These are phyloP conservation scores for Alternaria sp. DNA, from an alignment of 2,329 filamentous ascomycete species.

Conservation along the genomic window DNA sequence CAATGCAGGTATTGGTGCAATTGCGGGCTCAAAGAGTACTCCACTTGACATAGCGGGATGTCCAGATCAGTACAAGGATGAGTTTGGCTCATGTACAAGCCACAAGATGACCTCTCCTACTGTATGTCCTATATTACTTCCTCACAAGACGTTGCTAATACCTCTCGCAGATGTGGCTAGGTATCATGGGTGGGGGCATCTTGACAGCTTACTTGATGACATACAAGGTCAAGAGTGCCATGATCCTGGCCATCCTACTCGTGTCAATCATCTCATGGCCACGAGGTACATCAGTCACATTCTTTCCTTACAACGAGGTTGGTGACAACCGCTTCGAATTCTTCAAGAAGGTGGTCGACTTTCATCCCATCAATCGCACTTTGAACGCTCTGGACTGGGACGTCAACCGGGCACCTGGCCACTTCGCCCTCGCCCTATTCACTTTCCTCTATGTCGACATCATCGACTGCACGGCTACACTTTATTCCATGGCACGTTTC, in stretches of 20 bases:
- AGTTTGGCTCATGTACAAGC: conserved; percentile 66
- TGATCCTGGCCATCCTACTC: conserved; percentile 81
- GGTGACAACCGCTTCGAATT: conserved; percentile 79
- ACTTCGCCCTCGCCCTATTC: conserved; percentile 83
- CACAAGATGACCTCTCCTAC: conserved; percentile 83
- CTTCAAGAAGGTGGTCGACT: conserved; percentile 84
- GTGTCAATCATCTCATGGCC: conserved; percentile 92
- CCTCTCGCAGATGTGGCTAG: conserved; percentile 74
- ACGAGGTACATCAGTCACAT: conserved; percentile 75
- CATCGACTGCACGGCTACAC: conserved; percentile 83
- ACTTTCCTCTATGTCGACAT: conserved; percentile 95
- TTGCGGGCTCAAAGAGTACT: conserved; percentile 70
- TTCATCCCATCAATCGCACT: conserved; percentile 76
- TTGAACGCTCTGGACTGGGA: conserved; percentile 79
- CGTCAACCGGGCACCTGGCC: conserved; percentile 69
- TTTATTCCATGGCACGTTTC: conserved; percentile 90
- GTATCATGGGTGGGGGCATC: conserved; percentile 84
- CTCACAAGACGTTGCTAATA: conserved; percentile 12
- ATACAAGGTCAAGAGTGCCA: conserved; percentile 85
- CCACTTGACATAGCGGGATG: conserved; percentile 82
- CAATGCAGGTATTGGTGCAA: conserved; percentile 79
- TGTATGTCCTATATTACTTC: conserved; percentile 32
- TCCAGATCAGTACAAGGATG: conserved; percentile 59
- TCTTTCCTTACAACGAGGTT: conserved; percentile 74
- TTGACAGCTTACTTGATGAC: conserved; percentile 82